Percentiles rank a stretch among this genome's conserved stretches.
Evolutionary conservation across 176 grass and related monocot genomes (phyloP).

Genomic region (Coix lacrymajobi): DNA sequence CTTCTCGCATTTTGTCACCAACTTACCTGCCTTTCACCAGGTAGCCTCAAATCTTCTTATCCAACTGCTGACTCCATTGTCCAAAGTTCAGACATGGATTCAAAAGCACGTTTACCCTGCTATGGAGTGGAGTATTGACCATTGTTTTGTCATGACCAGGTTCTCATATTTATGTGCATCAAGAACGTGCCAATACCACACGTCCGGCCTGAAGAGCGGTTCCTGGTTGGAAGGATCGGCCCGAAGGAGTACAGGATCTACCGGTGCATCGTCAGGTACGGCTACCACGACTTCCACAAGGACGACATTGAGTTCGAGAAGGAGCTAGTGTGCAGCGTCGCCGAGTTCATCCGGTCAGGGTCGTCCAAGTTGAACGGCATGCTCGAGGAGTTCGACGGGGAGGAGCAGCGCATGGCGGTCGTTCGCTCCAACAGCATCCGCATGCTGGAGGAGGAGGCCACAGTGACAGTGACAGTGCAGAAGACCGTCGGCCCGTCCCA

Average conservation of each 20-base stretch:
- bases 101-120: background rate
- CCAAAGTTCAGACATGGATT: conserved; percentile 19
- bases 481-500: conserved; percentile 33
- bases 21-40: conserved; percentile 94
- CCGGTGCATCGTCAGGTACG: conserved; percentile 87
- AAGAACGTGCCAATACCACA: conserved; percentile 75
- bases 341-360: conserved; percentile 80
- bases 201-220: conserved; percentile 65
- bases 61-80: background rate
- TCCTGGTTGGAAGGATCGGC: conserved; percentile 84
- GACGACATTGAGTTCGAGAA: conserved; percentile 93
- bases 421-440: conserved; percentile 66
- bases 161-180: conserved; percentile 90
- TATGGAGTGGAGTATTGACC: background rate
- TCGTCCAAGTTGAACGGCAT: conserved; percentile 24
- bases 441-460: conserved; percentile 46
- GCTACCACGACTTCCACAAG: conserved; percentile 88
- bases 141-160: conserved; percentile 35
- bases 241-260: conserved; percentile 85
- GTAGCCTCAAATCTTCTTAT: conserved; percentile 16
- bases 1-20: conserved; percentile 97
- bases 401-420: conserved; percentile 72
- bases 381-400: conserved; percentile 26
- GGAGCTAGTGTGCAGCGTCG: conserved; percentile 85
- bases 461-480: background rate